Conservation (phyloP, 1,284 basidiomycete species). For the Trichosporon asahii region DNA sequence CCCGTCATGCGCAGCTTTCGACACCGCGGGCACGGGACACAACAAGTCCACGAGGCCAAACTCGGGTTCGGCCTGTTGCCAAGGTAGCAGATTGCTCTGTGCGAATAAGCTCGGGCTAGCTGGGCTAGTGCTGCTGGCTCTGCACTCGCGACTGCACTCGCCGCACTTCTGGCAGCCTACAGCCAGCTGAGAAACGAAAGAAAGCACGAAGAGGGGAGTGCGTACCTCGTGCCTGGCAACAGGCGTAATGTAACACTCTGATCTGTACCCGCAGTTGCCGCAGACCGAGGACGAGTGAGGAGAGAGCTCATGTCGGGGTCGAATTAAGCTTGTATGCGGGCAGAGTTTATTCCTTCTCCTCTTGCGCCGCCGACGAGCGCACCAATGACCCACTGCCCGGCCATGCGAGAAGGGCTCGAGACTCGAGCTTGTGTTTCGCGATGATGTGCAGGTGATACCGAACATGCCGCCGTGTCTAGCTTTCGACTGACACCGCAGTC, state of each 20-base stretch:
- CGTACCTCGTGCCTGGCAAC: neutral
- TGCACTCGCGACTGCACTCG: neutral
- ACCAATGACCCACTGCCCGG: too few relatives aligned
- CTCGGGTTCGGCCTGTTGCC: neutral
- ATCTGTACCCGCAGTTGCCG: neutral
- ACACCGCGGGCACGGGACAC: neutral
- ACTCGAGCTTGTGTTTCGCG: neutral
- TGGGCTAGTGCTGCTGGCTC: neutral
- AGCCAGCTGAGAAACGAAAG: neutral
- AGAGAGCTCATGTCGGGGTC: neutral
- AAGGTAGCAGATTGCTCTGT: neutral
- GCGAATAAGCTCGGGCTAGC: neutral
- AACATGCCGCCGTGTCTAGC: neutral
- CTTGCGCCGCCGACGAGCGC: neutral
- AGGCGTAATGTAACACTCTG: neutral
- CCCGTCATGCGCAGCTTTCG: too few relatives aligned
- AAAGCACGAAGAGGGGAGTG: neutral
- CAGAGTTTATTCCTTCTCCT: neutral
- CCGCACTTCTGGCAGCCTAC: neutral
- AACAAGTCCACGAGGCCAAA: neutral
- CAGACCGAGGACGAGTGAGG: neutral
- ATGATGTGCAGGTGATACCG: neutral
- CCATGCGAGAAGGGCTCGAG: too few relatives aligned
- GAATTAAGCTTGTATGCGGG: constrained; percentile 1
- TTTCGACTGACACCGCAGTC: neutral